Evolutionary conservation across 345 rosid species (phyloP).

Genomic region (Dipteronia sinensis): DNA sequence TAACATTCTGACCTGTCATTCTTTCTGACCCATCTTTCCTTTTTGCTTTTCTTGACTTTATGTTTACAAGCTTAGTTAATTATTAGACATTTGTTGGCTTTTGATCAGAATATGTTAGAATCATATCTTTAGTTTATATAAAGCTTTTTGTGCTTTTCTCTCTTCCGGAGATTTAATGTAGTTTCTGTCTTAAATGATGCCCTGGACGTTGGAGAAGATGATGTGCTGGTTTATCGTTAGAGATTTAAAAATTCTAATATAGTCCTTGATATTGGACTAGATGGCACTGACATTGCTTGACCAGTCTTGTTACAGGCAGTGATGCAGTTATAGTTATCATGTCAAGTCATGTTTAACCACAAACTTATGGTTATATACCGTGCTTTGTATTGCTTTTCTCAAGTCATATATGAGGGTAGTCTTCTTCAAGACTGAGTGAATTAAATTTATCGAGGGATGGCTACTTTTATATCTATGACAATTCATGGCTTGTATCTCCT

Average conservation of each 20-base stretch:
- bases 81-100: no score
- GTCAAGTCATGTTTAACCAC: no score
- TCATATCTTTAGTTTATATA: background rate
- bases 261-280: background rate
- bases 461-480: no score
- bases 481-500: no score
- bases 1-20: conserved; percentile 21
- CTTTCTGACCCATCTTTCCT: background rate
- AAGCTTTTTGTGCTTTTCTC: background rate
- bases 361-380: no score
- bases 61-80: no score
- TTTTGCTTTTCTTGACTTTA: conserved; percentile 7
- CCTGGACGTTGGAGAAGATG: background rate
- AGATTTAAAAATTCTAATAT: background rate
- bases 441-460: no score
- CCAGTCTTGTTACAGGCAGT: no score
- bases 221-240: background rate
- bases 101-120: background rate
- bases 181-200: background rate
- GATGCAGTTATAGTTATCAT: no score
- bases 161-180: conserved; percentile 4
- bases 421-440: no score
- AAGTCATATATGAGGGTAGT: no score
- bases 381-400: no score
- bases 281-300: background rate